Conservation (phyloP, 2,329 filamentous ascomycete genomes). For the Sordariomycetes sp. region DNA sequence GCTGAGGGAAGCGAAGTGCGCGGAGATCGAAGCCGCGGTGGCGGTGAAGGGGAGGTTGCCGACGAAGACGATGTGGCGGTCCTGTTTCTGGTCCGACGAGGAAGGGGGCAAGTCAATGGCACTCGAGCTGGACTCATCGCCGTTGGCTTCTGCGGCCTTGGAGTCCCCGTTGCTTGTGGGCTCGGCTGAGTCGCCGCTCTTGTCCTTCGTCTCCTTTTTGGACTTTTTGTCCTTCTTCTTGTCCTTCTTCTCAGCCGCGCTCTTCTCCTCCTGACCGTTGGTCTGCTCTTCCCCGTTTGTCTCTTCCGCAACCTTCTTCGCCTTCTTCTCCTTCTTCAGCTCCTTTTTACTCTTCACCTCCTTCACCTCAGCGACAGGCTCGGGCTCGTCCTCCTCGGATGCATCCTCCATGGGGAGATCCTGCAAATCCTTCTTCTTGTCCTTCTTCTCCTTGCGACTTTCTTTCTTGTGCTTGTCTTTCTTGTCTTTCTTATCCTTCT, state of each 20-base stretch:
- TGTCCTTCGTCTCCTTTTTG: constrained; percentile 20
- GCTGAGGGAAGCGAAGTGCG: constrained; percentile 68
- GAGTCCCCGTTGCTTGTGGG: constrained; percentile 17
- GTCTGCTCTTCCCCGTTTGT: constrained; percentile 13
- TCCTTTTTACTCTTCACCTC: constrained; percentile 19
- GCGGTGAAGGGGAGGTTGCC: constrained; percentile 86
- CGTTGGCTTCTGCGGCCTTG: constrained; percentile 6
- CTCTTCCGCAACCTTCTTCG: constrained; percentile 13
- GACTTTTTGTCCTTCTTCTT: constrained; percentile 12
- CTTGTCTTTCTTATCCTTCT: constrained; percentile 20
- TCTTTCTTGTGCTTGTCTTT: constrained; percentile 16
- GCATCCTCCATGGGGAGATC: constrained; percentile 24
- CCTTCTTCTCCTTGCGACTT: constrained; percentile 29
- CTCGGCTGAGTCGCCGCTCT: constrained; percentile 15
- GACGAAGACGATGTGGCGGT: constrained; percentile 22
- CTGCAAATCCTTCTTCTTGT: constrained; percentile 27
- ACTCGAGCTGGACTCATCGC: constrained; percentile 3
- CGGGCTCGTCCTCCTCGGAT: constrained; percentile 13
- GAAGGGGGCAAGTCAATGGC: constrained; percentile 8
- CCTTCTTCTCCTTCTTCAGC: constrained; percentile 13
- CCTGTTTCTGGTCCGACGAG: constrained; percentile 12
- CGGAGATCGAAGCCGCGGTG: constrained; percentile 56
- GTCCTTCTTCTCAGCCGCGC: constrained; percentile 8
- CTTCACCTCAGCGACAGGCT: constrained; percentile 14
- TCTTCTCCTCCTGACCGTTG: constrained; percentile 11